A percentile compares a stretch with the other conserved stretches of the same genome.
Conservation (phyloP, 2,329 filamentous ascomycete species). For the Xylaria hypoxylon region DNA sequence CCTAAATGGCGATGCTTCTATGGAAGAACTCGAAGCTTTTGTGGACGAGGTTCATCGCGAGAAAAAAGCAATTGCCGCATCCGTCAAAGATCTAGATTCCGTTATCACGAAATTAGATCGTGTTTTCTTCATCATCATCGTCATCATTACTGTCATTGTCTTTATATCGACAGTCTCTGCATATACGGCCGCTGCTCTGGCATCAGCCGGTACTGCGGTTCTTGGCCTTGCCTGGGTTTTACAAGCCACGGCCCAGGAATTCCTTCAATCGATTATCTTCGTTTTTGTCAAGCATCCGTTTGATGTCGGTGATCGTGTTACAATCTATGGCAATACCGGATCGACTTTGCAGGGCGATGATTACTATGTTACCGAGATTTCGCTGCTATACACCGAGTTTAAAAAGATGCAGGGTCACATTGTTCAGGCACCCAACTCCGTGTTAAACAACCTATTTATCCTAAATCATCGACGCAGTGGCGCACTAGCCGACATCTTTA, state of each 20-base stretch:
- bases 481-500: conserved; percentile 85
- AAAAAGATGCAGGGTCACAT: conserved; percentile 99
- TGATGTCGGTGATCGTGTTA: conserved; percentile 93
- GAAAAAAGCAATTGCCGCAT: conserved; percentile 94
- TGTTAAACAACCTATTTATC: conserved; percentile 93
- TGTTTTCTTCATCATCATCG: conserved; percentile 88
- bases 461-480: conserved; percentile 94
- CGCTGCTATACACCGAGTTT: conserved; percentile 93
- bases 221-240: conserved; percentile 93
- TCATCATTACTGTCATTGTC: conserved; percentile 83
- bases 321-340: conserved; percentile 90
- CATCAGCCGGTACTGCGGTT: conserved; percentile 87
- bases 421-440: conserved; percentile 93
- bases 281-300: conserved; percentile 98
- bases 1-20: conserved; percentile 94
- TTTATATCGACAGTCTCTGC: conserved; percentile 91
- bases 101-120: conserved; percentile 91
- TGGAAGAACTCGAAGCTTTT: conserved; percentile 92
- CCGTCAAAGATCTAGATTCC: conserved; percentile 92
- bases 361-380: conserved; percentile 96
- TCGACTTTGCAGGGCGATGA: conserved; percentile 84
- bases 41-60: conserved; percentile 95
- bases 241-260: conserved; percentile 92
- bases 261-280: conserved; percentile 92
- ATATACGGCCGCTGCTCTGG: conserved; percentile 90